Percentiles rank a stretch among this genome's conserved stretches.
Evolutionary conservation across 257 asterid genomes (phyloP).

Genomic region (Striga asiatica): DNA sequence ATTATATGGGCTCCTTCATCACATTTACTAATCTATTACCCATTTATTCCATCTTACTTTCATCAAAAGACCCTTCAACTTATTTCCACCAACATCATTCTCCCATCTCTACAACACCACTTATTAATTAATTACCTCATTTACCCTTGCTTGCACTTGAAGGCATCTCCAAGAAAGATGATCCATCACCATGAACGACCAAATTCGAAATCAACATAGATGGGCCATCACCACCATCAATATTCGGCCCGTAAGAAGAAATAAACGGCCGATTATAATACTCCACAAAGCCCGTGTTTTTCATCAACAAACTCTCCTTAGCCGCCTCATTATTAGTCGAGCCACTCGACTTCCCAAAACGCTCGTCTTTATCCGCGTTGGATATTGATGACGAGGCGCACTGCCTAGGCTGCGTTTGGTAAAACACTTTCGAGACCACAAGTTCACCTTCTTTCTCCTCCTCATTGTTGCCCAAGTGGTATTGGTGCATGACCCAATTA

Average conservation of each 20-base stretch:
- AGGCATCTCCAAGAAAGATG: conserved; percentile 52
- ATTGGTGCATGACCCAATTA: conserved; percentile 94
- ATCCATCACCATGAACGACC: conserved; percentile 43
- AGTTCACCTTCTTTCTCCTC: conserved; percentile 88
- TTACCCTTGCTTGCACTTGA: conserved; percentile 55
- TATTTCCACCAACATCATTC: background rate
- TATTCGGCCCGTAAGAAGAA: conserved; percentile 21
- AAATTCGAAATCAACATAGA: conserved; percentile 34
- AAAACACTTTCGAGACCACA: conserved; percentile 87
- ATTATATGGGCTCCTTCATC: too few species aligned
- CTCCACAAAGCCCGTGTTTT: conserved; percentile 26
- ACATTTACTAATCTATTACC: too few species aligned
- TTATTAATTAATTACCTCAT: too few species aligned
- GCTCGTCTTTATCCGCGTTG: conserved; percentile 26
- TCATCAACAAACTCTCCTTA: background rate
- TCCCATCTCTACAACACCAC: too few species aligned
- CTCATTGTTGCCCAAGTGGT: conserved; percentile 69
- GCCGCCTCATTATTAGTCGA: too few species aligned
- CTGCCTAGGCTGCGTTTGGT: conserved; percentile 90
- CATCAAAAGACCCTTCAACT: conserved; percentile 8
- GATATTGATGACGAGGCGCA: too few species aligned
- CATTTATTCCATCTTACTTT: conserved; percentile 8
- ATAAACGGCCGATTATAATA: conserved; percentile 32
- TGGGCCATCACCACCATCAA: conserved; percentile 24
- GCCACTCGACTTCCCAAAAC: background rate